These are phyloP conservation scores for Kernera saxatilis DNA, from an alignment of 345 rosid species.

Conservation along the genomic window DNA sequence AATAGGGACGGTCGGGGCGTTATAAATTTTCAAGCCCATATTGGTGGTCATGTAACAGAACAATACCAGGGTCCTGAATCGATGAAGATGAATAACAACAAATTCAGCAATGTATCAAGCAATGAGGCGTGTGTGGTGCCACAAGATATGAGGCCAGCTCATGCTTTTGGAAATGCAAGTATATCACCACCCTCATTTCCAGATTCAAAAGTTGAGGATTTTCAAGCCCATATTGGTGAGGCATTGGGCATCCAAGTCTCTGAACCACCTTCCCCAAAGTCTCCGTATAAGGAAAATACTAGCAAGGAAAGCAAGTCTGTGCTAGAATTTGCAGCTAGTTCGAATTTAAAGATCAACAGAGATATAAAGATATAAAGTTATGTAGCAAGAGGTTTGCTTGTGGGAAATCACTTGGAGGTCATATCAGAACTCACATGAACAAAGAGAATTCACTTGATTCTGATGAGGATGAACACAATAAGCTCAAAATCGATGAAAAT, in stretches of 20 bases:
- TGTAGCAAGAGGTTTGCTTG: slow-evolving; percentile 71
- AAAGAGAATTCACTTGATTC: slow-evolving; percentile 35
- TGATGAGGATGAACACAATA: slow-evolving; percentile 35
- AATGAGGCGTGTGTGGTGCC: slow-evolving; percentile 11
- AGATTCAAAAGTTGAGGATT: slow-evolving; percentile 28
- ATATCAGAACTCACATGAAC: slow-evolving; percentile 75
- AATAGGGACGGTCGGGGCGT: no score
- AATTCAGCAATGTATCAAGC: slow-evolving; percentile 11
- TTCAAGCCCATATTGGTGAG: slow-evolving; percentile 21
- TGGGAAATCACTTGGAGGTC: slow-evolving; percentile 90
- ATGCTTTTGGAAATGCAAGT: slow-evolving; percentile 24
- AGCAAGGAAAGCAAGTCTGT: slow-evolving; percentile 22
- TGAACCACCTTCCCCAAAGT: slow-evolving; percentile 29
- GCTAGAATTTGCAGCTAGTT: slow-evolving; percentile 29
- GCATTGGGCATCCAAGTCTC: slow-evolving; percentile 27
- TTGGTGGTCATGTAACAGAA: slow-evolving; percentile 22
- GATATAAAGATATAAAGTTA: slow-evolving; percentile 47
- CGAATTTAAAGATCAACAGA: slow-evolving; percentile 31
- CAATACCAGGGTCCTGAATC: slow-evolving; percentile 18
- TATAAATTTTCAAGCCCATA: no score
- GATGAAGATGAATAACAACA: slow-evolving; percentile 18
- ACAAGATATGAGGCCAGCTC: slow-evolving; percentile 16
- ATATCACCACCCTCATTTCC: slow-evolving; percentile 21
- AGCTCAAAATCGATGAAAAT: slow-evolving; percentile 38
- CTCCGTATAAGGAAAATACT: slow-evolving; percentile 13